Evolutionary conservation across 2,329 filamentous ascomycete species (phyloP).

Genomic region (Salinomyces thailandicus): DNA sequence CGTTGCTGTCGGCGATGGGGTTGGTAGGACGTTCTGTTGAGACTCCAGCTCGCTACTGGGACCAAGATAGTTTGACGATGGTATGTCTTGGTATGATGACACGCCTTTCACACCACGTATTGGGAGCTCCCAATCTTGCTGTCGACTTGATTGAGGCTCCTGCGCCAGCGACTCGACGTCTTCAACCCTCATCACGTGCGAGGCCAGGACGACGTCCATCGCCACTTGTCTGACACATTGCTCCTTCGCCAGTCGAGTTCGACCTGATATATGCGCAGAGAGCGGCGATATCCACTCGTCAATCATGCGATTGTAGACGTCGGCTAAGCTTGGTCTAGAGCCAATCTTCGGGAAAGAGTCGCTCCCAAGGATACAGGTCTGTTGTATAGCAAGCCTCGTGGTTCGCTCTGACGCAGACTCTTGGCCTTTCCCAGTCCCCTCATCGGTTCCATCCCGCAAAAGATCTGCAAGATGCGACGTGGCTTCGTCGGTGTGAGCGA

Average conservation of each 20-base stretch:
- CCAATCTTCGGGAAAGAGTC: too few relatives aligned
- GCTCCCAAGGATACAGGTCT: too few relatives aligned
- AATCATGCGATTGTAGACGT: constrained; percentile 4
- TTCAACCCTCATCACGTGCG: constrained; percentile 11
- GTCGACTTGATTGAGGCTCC: constrained; percentile 4
- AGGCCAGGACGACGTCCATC: constrained; percentile 29
- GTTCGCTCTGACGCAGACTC: too few relatives aligned
- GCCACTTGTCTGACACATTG: constrained; percentile 21
- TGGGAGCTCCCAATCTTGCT: constrained; percentile 10
- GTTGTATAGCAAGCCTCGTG: too few relatives aligned
- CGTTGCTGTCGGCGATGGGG: constrained; percentile 22
- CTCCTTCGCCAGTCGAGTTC: constrained; percentile 23
- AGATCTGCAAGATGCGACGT: constrained; percentile 8
- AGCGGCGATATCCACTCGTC: constrained; percentile 5
- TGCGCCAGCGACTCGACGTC: not conserved
- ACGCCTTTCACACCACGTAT: constrained; percentile 4
- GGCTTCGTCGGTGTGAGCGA: constrained; percentile 11
- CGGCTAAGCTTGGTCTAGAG: not conserved
- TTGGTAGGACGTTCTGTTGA: constrained; percentile 16
- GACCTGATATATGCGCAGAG: constrained; percentile 8
- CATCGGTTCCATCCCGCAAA: not conserved
- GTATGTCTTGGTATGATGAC: not conserved
- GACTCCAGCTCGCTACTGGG: constrained; percentile 5
- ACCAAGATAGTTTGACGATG: constrained; percentile 3
- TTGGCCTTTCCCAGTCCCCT: not conserved